Base-by-base conservation (phyloP, 176 grass and related monocot species). In the Aegilops tauschii region DNA sequence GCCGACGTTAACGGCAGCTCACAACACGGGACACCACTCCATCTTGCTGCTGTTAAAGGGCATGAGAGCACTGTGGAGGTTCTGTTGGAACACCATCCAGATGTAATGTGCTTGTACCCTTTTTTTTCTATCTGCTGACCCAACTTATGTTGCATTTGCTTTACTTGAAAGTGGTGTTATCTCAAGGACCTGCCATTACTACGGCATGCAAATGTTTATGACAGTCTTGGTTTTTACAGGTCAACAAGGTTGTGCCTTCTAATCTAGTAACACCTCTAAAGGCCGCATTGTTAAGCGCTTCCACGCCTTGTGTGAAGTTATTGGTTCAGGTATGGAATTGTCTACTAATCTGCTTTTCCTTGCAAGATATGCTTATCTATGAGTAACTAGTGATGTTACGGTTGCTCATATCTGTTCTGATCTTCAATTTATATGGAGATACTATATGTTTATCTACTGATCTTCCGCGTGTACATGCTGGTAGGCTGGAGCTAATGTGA, bases 1-100 rank as follows among this genome's bases (percentile, higher is more conserved):
- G 85, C 85, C 64, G 17, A 74, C 1, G 58, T 81, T 50, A 40
- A 87, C 27, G 39, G 68, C 8, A 73, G 74, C 65, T 81, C 78
- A 52, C 25, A 79, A 11, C 3, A 12, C 11, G 40, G 14, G 39
- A 87, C 78, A 74, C 85, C 85, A 65, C 39, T 87, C 23, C 78
- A 65, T 64, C 16, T 76, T 29, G 73, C 73, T 52, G 27, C 73
- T 52, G 0, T 76, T 52, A 52, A 31, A 76, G 73, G 73, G 9
- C 73, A 76, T 52, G 73, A 76, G 3, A 76, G 44, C 29, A 76
- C 73, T 6, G 44, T 76, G 44, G 73, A 76, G 73, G 73, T 31
- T 76, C 29, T 76, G 25, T 9, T 76, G 73, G 44, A 76, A 47
- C 25, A 76, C 44, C 73, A 52, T 52, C 44, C 73, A 76, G 44